A percentile compares a stretch with the other conserved stretches of the same genome.
phyloP scores from a whole-genome alignment of 306 rosid species.

The Prunus kanzakura region DNA sequence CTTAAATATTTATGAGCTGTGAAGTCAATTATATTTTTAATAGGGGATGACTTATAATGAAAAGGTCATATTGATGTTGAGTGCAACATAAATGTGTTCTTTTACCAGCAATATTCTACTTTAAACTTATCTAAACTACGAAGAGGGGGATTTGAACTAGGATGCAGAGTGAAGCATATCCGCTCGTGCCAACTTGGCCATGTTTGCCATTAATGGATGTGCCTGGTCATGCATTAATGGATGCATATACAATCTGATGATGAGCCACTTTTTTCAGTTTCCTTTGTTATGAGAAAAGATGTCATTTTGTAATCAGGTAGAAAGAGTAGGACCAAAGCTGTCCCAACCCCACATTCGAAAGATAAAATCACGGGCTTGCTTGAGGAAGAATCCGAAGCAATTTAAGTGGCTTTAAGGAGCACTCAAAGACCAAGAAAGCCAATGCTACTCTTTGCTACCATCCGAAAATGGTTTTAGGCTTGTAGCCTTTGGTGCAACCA shows the following conservation, averaged over 20 bases:
- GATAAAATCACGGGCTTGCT: constrained; percentile 19
- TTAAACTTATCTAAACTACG: too few species aligned
- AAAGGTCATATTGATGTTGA: background rate
- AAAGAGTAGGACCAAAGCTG: constrained; percentile 29
- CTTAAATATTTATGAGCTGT: background rate
- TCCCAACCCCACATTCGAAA: constrained; percentile 36
- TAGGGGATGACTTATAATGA: background rate
- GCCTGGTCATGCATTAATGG: too few species aligned
- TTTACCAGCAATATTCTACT: too few species aligned
- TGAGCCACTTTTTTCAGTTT: background rate
- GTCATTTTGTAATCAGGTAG: constrained; percentile 31
- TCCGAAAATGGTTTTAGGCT: constrained; percentile 20
- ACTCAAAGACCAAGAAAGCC: constrained; percentile 39
- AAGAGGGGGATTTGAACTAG: fast-evolving
- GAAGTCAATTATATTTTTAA: background rate
- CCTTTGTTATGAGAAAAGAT: constrained; percentile 24
- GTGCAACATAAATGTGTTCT: background rate
- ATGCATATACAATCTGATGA: background rate
- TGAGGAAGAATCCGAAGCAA: constrained; percentile 66
- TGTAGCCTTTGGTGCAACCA: constrained; percentile 24
- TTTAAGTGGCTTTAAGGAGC: constrained; percentile 37
- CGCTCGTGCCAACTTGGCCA: too few species aligned
- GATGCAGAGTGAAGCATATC: too few species aligned
- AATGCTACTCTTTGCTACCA: constrained; percentile 19
- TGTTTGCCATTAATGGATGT: too few species aligned